These are phyloP conservation scores for Mesostigma viride DNA, from an alignment of 139 green algal species.

Conservation along the genomic window DNA sequence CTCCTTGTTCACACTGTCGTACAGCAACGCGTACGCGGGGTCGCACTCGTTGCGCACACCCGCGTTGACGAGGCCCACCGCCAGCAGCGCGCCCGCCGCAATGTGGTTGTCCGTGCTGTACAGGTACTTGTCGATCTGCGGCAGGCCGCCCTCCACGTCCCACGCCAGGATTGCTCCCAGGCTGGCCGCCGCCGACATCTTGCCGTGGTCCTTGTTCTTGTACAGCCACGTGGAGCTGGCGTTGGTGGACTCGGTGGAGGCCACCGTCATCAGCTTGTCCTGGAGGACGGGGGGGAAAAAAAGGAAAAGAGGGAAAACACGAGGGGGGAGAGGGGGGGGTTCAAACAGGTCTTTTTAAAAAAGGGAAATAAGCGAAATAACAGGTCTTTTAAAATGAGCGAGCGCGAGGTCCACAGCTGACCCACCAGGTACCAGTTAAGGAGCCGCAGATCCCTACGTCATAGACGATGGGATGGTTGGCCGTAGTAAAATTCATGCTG, in stretches of 20 bases:
- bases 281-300: too few relatives aligned
- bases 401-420: too few relatives aligned
- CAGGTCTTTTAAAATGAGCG: too few relatives aligned
- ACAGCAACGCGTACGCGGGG: conserved; percentile 89
- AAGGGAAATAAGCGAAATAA: too few relatives aligned
- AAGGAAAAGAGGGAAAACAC: too few relatives aligned
- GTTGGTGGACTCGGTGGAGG: neutral
- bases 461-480: too few relatives aligned
- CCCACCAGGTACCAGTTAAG: too few relatives aligned
- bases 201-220: conserved; percentile 97
- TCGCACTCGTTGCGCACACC: conserved; percentile 87
- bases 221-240: conserved; percentile 82
- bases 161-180: conserved; percentile 74
- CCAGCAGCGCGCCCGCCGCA: conserved; percentile 76
- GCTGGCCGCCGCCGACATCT: conserved; percentile 80
- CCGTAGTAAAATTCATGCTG: too few relatives aligned
- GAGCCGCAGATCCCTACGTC: too few relatives aligned
- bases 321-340: too few relatives aligned
- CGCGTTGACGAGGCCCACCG: conserved; percentile 79
- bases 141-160: conserved; percentile 92
- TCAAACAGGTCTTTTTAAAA: too few relatives aligned
- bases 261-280: conserved; percentile 70
- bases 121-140: conserved; percentile 94
- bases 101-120: conserved; percentile 73
- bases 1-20: conserved; percentile 67